These are phyloP conservation scores for Crithidia fasciculata DNA, from an alignment of 208 protist species.

Conservation along the genomic window DNA sequence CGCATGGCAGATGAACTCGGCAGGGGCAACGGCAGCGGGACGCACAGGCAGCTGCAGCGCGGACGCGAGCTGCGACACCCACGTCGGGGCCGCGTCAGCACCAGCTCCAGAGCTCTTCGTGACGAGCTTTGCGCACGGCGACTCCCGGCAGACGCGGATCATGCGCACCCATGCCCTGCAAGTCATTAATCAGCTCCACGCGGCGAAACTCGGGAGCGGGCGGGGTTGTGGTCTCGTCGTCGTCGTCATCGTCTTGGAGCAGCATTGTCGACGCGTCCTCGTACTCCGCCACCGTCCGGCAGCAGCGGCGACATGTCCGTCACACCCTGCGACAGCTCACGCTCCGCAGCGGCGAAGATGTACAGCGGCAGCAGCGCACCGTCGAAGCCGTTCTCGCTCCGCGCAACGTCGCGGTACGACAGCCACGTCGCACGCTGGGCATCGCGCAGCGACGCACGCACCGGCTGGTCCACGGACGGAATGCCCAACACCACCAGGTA, in stretches of 20 bases:
- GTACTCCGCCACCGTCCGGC: conserved; percentile 22
- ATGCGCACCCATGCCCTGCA: background rate
- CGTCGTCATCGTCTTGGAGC: background rate
- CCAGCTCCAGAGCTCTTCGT: background rate
- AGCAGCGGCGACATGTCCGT: conserved; percentile 9
- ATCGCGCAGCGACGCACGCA: conserved; percentile 5
- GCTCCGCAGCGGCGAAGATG: conserved; percentile 15
- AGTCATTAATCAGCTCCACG: background rate
- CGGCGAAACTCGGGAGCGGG: too few species aligned
- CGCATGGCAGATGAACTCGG: conserved; percentile 18
- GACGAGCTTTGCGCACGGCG: conserved; percentile 2
- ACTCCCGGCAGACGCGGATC: background rate
- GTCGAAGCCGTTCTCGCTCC: conserved; percentile 6
- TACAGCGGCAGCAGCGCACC: conserved; percentile 20
- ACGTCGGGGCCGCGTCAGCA: background rate
- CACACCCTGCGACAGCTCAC: background rate
- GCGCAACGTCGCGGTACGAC: conserved; percentile 6
- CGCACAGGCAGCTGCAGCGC: conserved; percentile 10
- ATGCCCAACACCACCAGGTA: conserved; percentile 17
- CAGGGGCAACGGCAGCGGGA: conserved; percentile 2
- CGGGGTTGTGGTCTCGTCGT: too few species aligned
- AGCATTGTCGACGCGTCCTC: background rate
- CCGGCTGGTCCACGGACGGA: conserved; percentile 13
- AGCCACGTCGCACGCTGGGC: conserved; percentile 4
- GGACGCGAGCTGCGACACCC: conserved; percentile 11